Base-by-base conservation (phyloP, 1,284 basidiomycete species). In the Tetrapyrgos nigripes region DNA sequence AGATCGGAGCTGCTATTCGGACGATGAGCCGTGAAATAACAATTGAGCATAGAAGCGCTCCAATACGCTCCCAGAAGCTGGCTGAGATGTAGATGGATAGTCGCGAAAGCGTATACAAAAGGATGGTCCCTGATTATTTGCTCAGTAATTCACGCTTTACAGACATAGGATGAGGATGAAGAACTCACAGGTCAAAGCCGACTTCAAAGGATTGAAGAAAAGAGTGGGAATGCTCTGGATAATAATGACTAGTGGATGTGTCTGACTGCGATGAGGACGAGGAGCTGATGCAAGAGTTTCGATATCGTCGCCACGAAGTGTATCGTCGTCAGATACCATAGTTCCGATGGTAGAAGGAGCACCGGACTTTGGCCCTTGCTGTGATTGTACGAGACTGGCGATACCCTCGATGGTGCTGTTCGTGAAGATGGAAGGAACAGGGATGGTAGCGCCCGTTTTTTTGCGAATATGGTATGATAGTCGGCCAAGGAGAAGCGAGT, bases 161-260 rank as follows among this genome's bases (percentile, higher is more conserved):
- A 28, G 43, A 6, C 37, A 59, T 49, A 23, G 53, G 5, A 50
- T 13, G 13, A 48, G 43, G 3, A 44, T n/a, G 10, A 21, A 26
- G 8, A 40, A 67, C 73, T 53, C 64, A 73, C 79, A 81, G 1
- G 74, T 78, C 53, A 77, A 67, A 1, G 76, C 74, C 13, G 75
- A 68, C 59, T 79, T 80, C n/a, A 80, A 59, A 0, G 78, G 78
- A 60, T 79, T 78, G 62, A 80, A 78, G 61, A 80, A 76, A 1
- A 78, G 23, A 26, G 76, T 64, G 11, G 79, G 79, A 29, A 81
- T 63, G n/a, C 73, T 68, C 65, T 80, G 79, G 5, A 79, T 63
- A 31, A 80, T 50, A 57, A 81, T 66, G n/a, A 68, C 68, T 2
- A 79, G 57, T 2, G 76, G 76, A 58, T 79, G 74, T 1, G 66